These are phyloP conservation scores for Maudiozyma pseudohumilis DNA, from an alignment of 805 yeast genomes.

Conservation along the genomic window DNA sequence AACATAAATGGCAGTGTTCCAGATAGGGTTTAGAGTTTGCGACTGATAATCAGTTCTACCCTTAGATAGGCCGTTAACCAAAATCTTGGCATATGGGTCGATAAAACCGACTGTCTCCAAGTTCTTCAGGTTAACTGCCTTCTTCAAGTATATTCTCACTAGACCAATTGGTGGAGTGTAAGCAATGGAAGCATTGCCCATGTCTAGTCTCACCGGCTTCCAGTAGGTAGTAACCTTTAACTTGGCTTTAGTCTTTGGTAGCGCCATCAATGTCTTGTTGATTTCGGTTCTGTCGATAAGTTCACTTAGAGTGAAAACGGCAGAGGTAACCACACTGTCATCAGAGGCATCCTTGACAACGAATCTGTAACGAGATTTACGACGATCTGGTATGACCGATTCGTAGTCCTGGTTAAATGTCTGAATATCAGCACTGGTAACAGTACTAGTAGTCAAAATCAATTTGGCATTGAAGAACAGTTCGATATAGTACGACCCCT, in stretches of 20 bases:
- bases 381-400: constrained; percentile 61
- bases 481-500: constrained; percentile 60
- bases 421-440: constrained; percentile 53
- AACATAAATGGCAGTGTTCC: constrained; percentile 74
- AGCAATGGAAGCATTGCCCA: constrained; percentile 62
- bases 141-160: constrained; percentile 58
- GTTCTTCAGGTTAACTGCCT: constrained; percentile 69
- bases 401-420: constrained; percentile 55
- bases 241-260: constrained; percentile 62
- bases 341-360: constrained; percentile 54
- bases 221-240: constrained; percentile 60
- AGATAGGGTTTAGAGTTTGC: constrained; percentile 67
- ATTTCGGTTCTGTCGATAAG: constrained; percentile 70
- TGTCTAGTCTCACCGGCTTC: constrained; percentile 74
- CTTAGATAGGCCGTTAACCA: constrained; percentile 65
- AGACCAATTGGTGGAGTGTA: constrained; percentile 95
- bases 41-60: constrained; percentile 66
- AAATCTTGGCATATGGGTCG: constrained; percentile 81
- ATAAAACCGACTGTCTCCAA: constrained; percentile 82
- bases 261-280: constrained; percentile 67
- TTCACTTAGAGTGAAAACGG: constrained; percentile 49
- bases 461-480: constrained; percentile 53
- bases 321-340: constrained; percentile 47
- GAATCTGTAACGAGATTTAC: constrained; percentile 58
- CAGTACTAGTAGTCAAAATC: constrained; percentile 40